phyloP scores from a whole-genome alignment of 1,284 basidiomycete genomes.

The Fomitopsis palustris region DNA sequence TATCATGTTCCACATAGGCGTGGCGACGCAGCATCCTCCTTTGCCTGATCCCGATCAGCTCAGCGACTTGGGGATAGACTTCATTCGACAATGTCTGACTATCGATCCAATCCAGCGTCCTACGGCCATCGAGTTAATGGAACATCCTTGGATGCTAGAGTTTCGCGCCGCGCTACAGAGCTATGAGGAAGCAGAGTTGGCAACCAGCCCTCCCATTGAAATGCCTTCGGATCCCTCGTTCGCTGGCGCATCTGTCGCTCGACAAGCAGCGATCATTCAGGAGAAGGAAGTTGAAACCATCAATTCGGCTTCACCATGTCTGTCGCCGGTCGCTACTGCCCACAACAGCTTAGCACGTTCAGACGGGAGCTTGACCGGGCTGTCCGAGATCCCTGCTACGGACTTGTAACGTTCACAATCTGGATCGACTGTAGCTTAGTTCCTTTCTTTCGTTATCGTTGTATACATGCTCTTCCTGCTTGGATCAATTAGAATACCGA shows the following conservation, averaged over 20 bases:
- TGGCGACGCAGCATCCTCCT: constrained; percentile 95
- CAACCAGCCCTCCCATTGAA: constrained; percentile 44
- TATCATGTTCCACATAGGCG: constrained; percentile 99
- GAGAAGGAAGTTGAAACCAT: constrained; percentile 61
- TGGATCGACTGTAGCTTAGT: constrained; percentile 10
- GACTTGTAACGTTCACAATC: not conserved
- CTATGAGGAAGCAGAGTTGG: constrained; percentile 64
- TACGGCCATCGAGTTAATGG: constrained; percentile 80
- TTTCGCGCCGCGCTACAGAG: constrained; percentile 66
- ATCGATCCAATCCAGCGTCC: constrained; percentile 88
- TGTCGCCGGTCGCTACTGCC: constrained; percentile 29
- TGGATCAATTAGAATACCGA: not conserved
- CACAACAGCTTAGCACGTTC: not conserved
- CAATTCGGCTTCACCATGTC: constrained; percentile 28
- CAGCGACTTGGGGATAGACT: constrained; percentile 88
- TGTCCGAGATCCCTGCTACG: constrained; percentile 2
- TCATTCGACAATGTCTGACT: constrained; percentile 89
- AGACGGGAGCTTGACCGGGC: constrained; percentile 6
- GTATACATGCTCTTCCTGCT: constrained; percentile 1
- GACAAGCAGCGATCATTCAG: constrained; percentile 53
- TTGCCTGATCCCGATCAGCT: constrained; percentile 91
- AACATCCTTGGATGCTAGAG: constrained; percentile 89
- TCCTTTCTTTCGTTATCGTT: not conserved
- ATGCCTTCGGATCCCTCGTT: constrained; percentile 45
- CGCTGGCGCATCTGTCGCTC: constrained; percentile 49